Base-by-base conservation (phyloP, 2,329 filamentous ascomycete genomes). In the Leptographium radiaticola region DNA sequence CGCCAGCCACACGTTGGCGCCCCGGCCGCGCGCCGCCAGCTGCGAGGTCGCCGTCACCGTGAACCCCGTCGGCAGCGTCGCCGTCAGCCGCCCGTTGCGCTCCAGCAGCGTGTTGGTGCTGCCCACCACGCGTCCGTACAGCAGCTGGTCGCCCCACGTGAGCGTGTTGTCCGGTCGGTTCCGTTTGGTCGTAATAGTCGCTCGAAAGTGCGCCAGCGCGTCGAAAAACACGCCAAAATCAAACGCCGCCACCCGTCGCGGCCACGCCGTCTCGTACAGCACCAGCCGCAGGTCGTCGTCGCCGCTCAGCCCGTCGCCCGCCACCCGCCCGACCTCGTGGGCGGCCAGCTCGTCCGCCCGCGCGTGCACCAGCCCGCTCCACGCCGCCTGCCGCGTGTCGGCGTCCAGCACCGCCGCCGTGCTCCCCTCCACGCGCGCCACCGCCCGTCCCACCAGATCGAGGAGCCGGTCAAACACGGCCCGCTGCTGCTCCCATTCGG, bases 91-190 rank as follows among this genome's bases (percentile, higher is more conserved):
- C 0, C 82, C 79, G 64, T 98, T 98, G 62, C 93, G 95, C 63
- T 97, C 93, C 8, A 96, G 76, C 6, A 97, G 74, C 0, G 90
- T 95, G 68, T 91, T 95, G 33, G 93, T 98, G 66, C 89, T 95
- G 3, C 91, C 96, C 16, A 96, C 76, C 8, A 95, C 89, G 66
- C 96, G 89, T 52, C 86, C 90, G 63, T 97, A 97, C 59, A 97
- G 73, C 4, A 98, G 68, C 51, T 79, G 72, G 51, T 83, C 79
- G 6, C 93, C 93, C 74, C 94, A 97, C 30, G 79, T 70, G 4
- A 49, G 52, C 58, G 13, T n/a, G 13, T 11, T 4, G 16, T 10
- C 13, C 45, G 10, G 5, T 33, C 12, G 11, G 7, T 15, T 12
- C 15, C 2, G 40, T 42, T 45, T 38, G 51, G 34, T n/a, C n/a